Conservation (phyloP, 1,284 basidiomycete genomes). For the Fomes fomentarius region DNA sequence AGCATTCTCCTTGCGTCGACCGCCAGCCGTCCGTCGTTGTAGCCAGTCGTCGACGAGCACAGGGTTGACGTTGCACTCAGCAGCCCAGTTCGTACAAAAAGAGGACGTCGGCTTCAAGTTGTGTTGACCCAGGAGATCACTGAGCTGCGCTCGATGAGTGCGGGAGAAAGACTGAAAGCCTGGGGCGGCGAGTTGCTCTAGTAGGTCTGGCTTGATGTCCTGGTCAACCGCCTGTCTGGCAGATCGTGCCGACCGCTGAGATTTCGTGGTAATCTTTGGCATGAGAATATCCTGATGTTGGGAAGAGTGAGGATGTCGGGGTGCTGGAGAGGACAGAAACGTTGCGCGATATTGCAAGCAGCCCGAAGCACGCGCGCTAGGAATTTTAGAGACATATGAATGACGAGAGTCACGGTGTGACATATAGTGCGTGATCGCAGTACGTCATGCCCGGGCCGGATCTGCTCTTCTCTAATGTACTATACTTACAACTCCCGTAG, state of each 20-base stretch:
- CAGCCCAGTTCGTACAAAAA: constrained; percentile 8
- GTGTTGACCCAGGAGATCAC: neutral
- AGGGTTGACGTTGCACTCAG: constrained; percentile 1
- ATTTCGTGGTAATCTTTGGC: too few species aligned
- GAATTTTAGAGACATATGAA: too few species aligned
- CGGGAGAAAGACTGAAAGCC: constrained; percentile 6
- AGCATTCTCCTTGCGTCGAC: neutral
- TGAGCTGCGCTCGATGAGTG: constrained; percentile 9
- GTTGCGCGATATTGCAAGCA: too few species aligned
- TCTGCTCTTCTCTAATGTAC: neutral
- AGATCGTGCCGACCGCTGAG: too few species aligned
- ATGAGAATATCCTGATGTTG: too few species aligned
- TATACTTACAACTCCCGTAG: neutral
- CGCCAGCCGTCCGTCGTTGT: constrained; percentile 2
- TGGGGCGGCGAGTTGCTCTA: neutral
- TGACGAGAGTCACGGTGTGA: too few species aligned
- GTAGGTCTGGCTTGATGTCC: constrained; percentile 4
- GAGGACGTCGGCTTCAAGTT: neutral
- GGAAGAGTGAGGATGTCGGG: too few species aligned
- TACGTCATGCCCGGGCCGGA: neutral
- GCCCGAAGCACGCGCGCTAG: too few species aligned
- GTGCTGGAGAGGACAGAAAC: too few species aligned
- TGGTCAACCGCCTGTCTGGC: too few species aligned
- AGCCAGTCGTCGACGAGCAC: constrained; percentile 12
- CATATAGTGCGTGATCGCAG: neutral